Conservation (phyloP, 2,329 filamentous ascomycete species). For the Delphinella strobiligena region DNA sequence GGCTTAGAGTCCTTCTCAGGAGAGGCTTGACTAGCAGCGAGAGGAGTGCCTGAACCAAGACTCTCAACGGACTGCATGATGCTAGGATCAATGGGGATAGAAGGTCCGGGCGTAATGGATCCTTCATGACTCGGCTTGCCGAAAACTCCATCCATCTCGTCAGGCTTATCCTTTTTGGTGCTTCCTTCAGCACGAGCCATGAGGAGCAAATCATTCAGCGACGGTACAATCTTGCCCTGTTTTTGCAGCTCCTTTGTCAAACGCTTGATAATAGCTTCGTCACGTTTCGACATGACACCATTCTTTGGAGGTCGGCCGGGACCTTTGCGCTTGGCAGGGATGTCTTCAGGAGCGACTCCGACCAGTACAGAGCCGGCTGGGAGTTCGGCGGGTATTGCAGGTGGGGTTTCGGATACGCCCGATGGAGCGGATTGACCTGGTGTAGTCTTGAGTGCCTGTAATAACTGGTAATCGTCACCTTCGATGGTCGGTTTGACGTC, state of each 20-base stretch:
- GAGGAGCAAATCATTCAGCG: constrained; percentile 18
- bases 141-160: constrained; percentile 12
- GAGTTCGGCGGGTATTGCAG: constrained; percentile 9
- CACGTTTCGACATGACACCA: constrained; percentile 70
- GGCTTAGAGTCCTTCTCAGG: constrained; percentile 18
- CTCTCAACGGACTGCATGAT: constrained; percentile 5
- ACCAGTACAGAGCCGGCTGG: constrained; percentile 19
- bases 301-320: constrained; percentile 75
- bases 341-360: constrained; percentile 20
- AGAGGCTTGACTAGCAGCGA: constrained; percentile 3
- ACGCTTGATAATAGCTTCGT: constrained; percentile 28
- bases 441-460: constrained; percentile 2
- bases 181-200: constrained; percentile 20
- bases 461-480: constrained; percentile 1
- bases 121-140: constrained; percentile 6
- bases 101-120: neutral
- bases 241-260: constrained; percentile 25
- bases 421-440: too few species aligned
- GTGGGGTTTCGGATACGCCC: constrained; percentile 7
- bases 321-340: constrained; percentile 55
- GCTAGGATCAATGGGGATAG: constrained; percentile 7
- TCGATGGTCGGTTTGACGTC: constrained; percentile 10
- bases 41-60: neutral
- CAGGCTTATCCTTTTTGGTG: constrained; percentile 9
- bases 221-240: constrained; percentile 16